Evolutionary conservation across 768 basidiomycete genomes (phyloP).

Genomic region (Stropharia rugosoannulata): DNA sequence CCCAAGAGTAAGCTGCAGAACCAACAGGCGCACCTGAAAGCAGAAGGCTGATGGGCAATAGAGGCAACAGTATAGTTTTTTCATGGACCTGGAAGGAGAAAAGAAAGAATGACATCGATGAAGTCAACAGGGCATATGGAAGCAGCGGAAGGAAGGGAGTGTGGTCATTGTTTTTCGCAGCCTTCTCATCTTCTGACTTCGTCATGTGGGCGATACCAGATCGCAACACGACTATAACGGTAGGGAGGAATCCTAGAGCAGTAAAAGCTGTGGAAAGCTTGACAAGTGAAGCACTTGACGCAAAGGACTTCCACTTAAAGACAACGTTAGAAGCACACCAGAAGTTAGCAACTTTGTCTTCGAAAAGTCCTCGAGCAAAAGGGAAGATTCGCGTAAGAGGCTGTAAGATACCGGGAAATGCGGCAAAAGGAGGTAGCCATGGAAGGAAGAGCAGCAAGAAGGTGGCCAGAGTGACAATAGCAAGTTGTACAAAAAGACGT

Average conservation of each 20-base stretch:
- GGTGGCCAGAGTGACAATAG: conserved; percentile 54
- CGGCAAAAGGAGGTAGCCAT: conserved; percentile 70
- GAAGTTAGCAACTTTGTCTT: conserved; percentile 96
- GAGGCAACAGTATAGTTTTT: conserved; percentile 84
- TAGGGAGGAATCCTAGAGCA: conserved; percentile 66
- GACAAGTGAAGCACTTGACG: conserved; percentile 47
- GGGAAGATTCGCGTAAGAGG: conserved; percentile 87
- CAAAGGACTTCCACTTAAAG: conserved; percentile 77
- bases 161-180: conserved; percentile 21
- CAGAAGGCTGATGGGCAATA: conserved; percentile 81
- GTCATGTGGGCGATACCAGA: conserved; percentile 24
- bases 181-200: not conserved
- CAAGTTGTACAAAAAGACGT: conserved; percentile 67
- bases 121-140: conserved; percentile 76
- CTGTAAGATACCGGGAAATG: conserved; percentile 48
- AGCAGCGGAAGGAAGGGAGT: conserved; percentile 64
- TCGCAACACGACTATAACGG: conserved; percentile 42
- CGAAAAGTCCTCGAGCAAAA: conserved; percentile 86
- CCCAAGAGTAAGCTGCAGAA: conserved; percentile 67
- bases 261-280: conserved; percentile 70
- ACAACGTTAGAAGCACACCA: conserved; percentile 94
- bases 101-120: conserved; percentile 90
- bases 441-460: conserved; percentile 77
- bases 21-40: conserved; percentile 54
- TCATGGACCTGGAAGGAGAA: conserved; percentile 98